Evolutionary conservation across 768 basidiomycete species (phyloP), one percentile per base, ranked within the genome.

Genomic region (Suillus bovinus): DNA sequence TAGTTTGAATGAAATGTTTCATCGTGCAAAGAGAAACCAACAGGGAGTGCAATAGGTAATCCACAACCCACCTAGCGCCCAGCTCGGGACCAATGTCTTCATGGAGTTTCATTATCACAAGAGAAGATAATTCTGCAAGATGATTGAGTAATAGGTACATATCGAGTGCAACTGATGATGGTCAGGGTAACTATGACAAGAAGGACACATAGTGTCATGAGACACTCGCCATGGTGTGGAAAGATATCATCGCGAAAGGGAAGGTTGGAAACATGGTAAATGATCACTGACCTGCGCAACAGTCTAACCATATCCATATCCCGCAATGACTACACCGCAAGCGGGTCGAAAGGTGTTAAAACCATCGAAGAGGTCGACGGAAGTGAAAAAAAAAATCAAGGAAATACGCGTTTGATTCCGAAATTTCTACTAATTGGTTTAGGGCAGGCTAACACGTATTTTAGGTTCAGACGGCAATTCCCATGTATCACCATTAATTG

Each of bases 131-230:
- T 13, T 52, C 66, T 74, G 14, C 34, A 3, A 44, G 57, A 36
- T 5, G 11, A 36, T 10, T 10, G 59, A 73, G 66, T 54, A 20
- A 49, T 6, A 27, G 39, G 14, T 42, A 47, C 39, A 59, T 8
- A 39, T 9, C 41, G 7, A 33, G 36, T 42, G 34, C 63, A 13
- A 6, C n/a, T 22, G 68, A 0, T 34, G 82, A 83, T 79, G 81
- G 84, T 92, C 90, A 91, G 90, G 88, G 90, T 92, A 91, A 91
- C 90, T 91, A 92, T 92, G 90, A 92, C 90, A 89, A 83, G 80
- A 82, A 80, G 72, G 72, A 73, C 73, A 80, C 89, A 86, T 81
- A 65, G 84, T 75, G 71, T 74, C 80, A 79, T 71, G 69, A 77
- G 78, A 80, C 79, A 76, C 86, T 86, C 83, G 77, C 74, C 79